Percentiles rank a stretch among this genome's conserved stretches.
These are phyloP conservation scores for Gossypium sturtianum DNA, from an alignment of 345 rosid genomes.

Conservation along the genomic window DNA sequence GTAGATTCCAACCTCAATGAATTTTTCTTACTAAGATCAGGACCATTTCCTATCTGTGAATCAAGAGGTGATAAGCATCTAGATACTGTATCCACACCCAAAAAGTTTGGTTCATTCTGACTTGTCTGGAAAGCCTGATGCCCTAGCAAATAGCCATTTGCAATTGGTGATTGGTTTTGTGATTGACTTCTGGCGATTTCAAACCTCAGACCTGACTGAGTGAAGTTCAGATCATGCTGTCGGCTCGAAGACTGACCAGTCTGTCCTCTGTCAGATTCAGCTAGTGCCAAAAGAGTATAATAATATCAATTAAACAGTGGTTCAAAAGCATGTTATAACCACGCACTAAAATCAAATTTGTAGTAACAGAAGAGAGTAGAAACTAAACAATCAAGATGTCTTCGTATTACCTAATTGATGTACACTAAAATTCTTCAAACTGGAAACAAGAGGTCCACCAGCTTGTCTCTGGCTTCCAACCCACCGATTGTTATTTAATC, in stretches of 20 bases:
- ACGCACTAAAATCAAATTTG: neutral
- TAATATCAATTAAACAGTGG: constrained; percentile 6
- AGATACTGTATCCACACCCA: constrained; percentile 56
- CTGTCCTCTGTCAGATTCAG: constrained; percentile 56
- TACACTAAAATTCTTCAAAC: constrained; percentile 46
- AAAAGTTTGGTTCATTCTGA: constrained; percentile 53
- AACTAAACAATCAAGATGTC: constrained; percentile 3
- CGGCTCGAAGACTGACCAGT: constrained; percentile 43
- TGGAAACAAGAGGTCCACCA: constrained; percentile 44
- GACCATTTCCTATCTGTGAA: constrained; percentile 40
- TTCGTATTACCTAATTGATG: constrained; percentile 61
- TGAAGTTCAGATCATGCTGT: constrained; percentile 49
- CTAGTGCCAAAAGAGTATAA: constrained; percentile 37
- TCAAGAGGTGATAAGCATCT: constrained; percentile 44
- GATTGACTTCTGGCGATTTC: constrained; percentile 49
- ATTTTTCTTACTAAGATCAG: constrained; percentile 43
- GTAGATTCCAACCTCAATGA: constrained; percentile 40
- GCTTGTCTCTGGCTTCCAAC: constrained; percentile 59
- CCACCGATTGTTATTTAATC: constrained; percentile 47
- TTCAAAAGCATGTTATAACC: neutral
- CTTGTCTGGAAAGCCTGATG: constrained; percentile 39
- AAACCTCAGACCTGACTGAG: constrained; percentile 45
- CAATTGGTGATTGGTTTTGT: constrained; percentile 46
- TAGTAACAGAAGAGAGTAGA: constrained; percentile 2
- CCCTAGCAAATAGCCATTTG: constrained; percentile 67